Percentiles rank a stretch among this genome's conserved stretches.
These are phyloP conservation scores for Colletotrichum brevisporum DNA, from an alignment of 2,329 filamentous ascomycete genomes.

Conservation along the genomic window DNA sequence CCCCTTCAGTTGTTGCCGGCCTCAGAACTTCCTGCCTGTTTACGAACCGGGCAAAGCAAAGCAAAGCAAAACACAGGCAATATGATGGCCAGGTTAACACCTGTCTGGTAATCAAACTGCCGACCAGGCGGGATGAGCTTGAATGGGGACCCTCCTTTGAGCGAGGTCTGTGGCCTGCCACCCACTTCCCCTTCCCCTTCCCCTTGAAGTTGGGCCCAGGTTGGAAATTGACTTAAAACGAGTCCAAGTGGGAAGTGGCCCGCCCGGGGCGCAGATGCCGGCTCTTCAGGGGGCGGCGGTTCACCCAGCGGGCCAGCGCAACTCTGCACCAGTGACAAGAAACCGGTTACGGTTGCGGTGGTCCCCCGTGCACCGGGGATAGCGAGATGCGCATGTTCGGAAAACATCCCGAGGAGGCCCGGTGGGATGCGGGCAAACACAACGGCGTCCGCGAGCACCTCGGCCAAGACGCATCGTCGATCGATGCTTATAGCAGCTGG, in stretches of 20 bases:
- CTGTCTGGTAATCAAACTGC: slow-evolving; percentile 34
- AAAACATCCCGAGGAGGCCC: slow-evolving; percentile 29
- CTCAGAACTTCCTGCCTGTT: too few relatives aligned
- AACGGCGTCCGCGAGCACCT: neutral
- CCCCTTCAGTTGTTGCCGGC: too few relatives aligned
- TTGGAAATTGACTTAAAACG: slow-evolving; percentile 26
- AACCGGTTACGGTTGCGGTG: slow-evolving; percentile 21
- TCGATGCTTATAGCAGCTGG: neutral
- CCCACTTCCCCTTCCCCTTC: neutral
- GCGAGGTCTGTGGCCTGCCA: neutral
- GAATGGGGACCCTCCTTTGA: slow-evolving; percentile 8
- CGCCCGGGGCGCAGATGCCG: slow-evolving; percentile 38
- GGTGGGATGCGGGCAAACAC: slow-evolving; percentile 15
- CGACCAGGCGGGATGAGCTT: slow-evolving; percentile 20
- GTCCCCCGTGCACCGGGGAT: slow-evolving; percentile 10
- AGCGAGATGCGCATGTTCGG: slow-evolving; percentile 24
- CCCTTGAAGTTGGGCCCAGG: neutral
- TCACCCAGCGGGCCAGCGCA: slow-evolving; percentile 20
- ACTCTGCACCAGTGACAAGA: slow-evolving; percentile 17
- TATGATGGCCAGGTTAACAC: too few relatives aligned
- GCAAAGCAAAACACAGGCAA: too few relatives aligned
- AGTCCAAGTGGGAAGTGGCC: slow-evolving; percentile 36
- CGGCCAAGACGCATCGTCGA: neutral
- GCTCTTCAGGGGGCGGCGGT: slow-evolving; percentile 30
- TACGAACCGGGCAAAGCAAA: too few relatives aligned